A percentile compares a stretch with the other conserved stretches of the same genome.
These are phyloP conservation scores for Clohesyomyces aquaticus DNA, from an alignment of 495 filamentous ascomycete genomes.

Conservation along the genomic window DNA sequence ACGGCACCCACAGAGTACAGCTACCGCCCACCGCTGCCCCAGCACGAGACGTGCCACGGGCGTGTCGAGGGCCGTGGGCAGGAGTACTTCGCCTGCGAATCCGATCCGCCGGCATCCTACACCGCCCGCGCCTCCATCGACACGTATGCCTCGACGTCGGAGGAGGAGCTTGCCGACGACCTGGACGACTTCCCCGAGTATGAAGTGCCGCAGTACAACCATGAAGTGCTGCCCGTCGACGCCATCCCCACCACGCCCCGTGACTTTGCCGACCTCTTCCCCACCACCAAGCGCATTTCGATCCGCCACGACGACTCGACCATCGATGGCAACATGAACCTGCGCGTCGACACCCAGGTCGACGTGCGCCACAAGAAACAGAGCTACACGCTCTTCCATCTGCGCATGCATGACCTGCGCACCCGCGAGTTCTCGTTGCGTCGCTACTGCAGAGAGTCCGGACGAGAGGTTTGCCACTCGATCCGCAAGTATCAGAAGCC, in stretches of 20 bases:
- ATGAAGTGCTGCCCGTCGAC: constrained; percentile 63
- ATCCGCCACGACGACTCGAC: constrained; percentile 94
- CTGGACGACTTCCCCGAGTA: constrained; percentile 49
- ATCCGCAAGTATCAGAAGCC: constrained; percentile 68
- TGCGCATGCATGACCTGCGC: constrained; percentile 92
- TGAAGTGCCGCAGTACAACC: constrained; percentile 54
- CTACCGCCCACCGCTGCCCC: constrained; percentile 51
- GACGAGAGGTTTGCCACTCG: constrained; percentile 89
- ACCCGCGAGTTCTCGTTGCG: constrained; percentile 86
- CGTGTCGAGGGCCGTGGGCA: constrained; percentile 47
- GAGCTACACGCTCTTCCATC: constrained; percentile 85
- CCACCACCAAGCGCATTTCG: constrained; percentile 74
- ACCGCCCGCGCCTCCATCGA: constrained; percentile 68
- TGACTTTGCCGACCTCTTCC: constrained; percentile 86
- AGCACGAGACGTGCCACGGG: constrained; percentile 40
- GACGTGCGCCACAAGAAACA: constrained; percentile 58
- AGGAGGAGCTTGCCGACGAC: constrained; percentile 61
- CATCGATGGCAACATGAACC: constrained; percentile 94
- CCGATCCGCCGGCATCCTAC: constrained; percentile 43
- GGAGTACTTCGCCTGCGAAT: constrained; percentile 47
- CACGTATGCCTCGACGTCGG: constrained; percentile 80
- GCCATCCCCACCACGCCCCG: constrained; percentile 75
- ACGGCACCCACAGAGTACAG: constrained; percentile 71
- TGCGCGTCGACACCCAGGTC: constrained; percentile 82
- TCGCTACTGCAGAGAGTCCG: constrained; percentile 89